A percentile compares a stretch with the other conserved stretches of the same genome.
These are phyloP conservation scores for Suillus weaverae DNA, from an alignment of 768 basidiomycete species.

Conservation along the genomic window DNA sequence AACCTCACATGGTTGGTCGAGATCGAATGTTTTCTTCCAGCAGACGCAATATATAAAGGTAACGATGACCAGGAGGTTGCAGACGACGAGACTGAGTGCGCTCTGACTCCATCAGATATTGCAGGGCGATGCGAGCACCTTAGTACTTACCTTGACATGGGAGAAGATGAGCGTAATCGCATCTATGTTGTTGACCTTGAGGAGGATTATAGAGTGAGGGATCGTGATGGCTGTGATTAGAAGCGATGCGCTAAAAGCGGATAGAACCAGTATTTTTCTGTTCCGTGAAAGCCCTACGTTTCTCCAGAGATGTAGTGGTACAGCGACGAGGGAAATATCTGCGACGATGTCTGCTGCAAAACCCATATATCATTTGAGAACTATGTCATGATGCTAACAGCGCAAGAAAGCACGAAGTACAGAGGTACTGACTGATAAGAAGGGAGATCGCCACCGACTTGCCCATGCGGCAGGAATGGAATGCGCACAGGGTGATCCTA, in stretches of 20 bases:
- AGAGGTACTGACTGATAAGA: conserved; percentile 22
- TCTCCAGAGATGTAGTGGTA: conserved; percentile 19
- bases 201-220: conserved; percentile 16
- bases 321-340: conserved; percentile 18
- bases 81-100: conserved; percentile 25
- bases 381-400: background rate
- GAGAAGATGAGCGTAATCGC: conserved; percentile 15
- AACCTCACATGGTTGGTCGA: conserved; percentile 6
- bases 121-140: background rate
- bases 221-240: conserved; percentile 21
- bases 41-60: conserved; percentile 20
- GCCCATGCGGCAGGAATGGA: background rate
- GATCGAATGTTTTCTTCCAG: conserved; percentile 6
- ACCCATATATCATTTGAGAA: background rate
- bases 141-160: conserved; percentile 23
- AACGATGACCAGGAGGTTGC: conserved; percentile 29
- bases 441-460: conserved; percentile 15
- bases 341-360: conserved; percentile 21
- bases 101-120: conserved; percentile 11
- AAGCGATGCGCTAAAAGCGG: conserved; percentile 22
- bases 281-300: conserved; percentile 7
- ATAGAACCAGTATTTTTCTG: conserved; percentile 20
- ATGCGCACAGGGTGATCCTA: conserved; percentile 14
- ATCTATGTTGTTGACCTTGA: background rate
- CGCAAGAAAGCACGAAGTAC: background rate